Evolutionary conservation across 176 grass and related monocot species (phyloP).

Genomic region (Raddia guianensis): DNA sequence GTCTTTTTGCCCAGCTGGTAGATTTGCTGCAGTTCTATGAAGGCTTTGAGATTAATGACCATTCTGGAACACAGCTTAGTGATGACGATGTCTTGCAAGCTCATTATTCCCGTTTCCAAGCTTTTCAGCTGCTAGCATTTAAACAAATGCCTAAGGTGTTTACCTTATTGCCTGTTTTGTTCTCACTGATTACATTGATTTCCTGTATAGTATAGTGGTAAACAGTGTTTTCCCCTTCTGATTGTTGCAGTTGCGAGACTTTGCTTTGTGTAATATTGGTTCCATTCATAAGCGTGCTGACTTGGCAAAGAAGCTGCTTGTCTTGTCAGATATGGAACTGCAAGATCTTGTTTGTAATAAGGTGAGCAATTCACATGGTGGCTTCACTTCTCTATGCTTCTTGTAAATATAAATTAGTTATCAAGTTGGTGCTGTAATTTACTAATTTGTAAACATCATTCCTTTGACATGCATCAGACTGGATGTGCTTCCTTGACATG

Average conservation of each 20-base stretch:
- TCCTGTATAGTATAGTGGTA: slow-evolving; percentile 1
- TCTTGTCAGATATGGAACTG: slow-evolving; percentile 80
- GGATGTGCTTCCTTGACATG: neutral
- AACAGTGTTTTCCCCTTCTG: slow-evolving; percentile 35
- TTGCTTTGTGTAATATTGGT: slow-evolving; percentile 89
- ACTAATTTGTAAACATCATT: slow-evolving; percentile 31
- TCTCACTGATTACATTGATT: slow-evolving; percentile 32
- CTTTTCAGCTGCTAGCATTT: slow-evolving; percentile 90
- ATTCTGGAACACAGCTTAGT: slow-evolving; percentile 84
- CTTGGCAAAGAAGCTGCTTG: slow-evolving; percentile 84
- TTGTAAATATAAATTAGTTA: slow-evolving; percentile 23
- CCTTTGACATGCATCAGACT: neutral
- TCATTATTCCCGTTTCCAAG: slow-evolving; percentile 85
- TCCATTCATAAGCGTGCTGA: slow-evolving; percentile 91
- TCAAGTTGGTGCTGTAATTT: slow-evolving; percentile 34
- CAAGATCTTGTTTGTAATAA: slow-evolving; percentile 86
- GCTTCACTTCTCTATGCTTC: slow-evolving; percentile 22
- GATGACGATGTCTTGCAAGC: slow-evolving; percentile 90
- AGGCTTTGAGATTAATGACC: slow-evolving; percentile 97
- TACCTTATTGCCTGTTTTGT: slow-evolving; percentile 20
- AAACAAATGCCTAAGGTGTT: slow-evolving; percentile 94
- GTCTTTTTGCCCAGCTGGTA: slow-evolving; percentile 90
- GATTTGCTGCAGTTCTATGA: slow-evolving; percentile 98
- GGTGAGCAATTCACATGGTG: slow-evolving; percentile 52
- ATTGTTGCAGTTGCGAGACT: slow-evolving; percentile 67